Conservation (phyloP, 306 rosid genomes). For the Fagus sylvatica region DNA sequence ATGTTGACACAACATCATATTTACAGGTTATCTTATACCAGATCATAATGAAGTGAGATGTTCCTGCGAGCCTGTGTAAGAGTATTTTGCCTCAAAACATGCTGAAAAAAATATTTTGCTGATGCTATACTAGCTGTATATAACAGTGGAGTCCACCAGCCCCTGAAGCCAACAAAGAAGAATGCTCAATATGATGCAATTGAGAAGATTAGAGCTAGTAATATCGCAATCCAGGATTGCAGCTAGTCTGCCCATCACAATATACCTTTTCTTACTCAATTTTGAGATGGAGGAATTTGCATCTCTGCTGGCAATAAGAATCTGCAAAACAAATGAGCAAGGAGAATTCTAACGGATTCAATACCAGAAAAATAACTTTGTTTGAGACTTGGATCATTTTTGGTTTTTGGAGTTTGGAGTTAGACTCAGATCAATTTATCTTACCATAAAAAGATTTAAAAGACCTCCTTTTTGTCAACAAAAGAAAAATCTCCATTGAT, state of each 20-base stretch:
- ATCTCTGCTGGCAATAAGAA: constrained; percentile 89
- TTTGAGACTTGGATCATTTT: background rate
- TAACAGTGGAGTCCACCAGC: constrained; percentile 95
- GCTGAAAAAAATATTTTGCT: constrained; percentile 78
- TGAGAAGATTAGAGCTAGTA: background rate
- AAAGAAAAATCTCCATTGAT: constrained; percentile 75
- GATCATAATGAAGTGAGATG: constrained; percentile 88
- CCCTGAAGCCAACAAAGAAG: constrained; percentile 43
- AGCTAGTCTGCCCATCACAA: background rate
- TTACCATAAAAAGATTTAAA: constrained; percentile 61
- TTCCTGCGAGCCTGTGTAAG: constrained; percentile 92
- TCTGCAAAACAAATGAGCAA: constrained; percentile 42
- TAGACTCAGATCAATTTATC: constrained; percentile 1
- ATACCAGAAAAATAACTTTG: constrained; percentile 4
- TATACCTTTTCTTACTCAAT: constrained; percentile 58
- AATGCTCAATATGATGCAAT: constrained; percentile 8
- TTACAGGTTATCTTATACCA: constrained; percentile 49
- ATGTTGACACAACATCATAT: too few species aligned
- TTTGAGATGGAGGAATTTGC: constrained; percentile 49
- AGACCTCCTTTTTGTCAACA: constrained; percentile 76
- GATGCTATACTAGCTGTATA: constrained; percentile 75
- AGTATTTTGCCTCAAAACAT: constrained; percentile 76
- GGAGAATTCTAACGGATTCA: constrained; percentile 2
- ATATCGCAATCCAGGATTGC: background rate
- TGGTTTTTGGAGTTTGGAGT: background rate